Evolutionary conservation across 2,329 filamentous ascomycete genomes (phyloP), one percentile per base, ranked within the genome.

Genomic region (Chlorencoelia australis): DNA sequence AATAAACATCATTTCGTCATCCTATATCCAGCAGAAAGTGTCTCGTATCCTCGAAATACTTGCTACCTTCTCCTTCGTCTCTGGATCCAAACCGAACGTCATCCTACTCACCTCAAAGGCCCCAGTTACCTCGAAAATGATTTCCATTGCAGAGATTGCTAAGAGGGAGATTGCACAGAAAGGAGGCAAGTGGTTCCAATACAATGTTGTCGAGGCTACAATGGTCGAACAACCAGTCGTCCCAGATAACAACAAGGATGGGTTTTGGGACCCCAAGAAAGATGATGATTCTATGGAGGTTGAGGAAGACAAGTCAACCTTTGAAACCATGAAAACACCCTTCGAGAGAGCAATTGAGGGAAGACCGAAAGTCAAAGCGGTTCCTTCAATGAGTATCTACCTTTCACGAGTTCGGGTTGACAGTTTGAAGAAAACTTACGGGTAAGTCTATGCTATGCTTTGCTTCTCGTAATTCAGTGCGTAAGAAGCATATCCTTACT

Each of bases 61-160:
- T 9, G 46, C 47, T 8, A 41, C 33, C 5, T 48, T 49, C 21
- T 42, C 43, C 11, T 34, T 42, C 11, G 31, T 37, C 13, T 35
- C 42, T 3, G 42, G 45, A 4, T 30, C 44, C 4, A 62, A 62
- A 42, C 56, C 61, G 1, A 48, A 44, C 13, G 44, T 72, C 1
- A 51, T 66, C 7, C 46, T 59, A 22, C 42, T 69, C 7, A 49
- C 54, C 28, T 59, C 65, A 10, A 59, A 60, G 35, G 53, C 58
- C 3, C 45, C 48, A 10, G 54, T 50, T 3, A 67, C 72, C 2
- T 67, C 66, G 57, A 87, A 86, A 57, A 63, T 84, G 49, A 71
- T 84, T 48, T 79, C 72, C 4, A 69, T 85, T 30, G 67, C 68
- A 29, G 81, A 86, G 57, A 75, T 82, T 24, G 68, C 67, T 38